Evolutionary conservation across 805 yeast species (phyloP).

Genomic region (Yueomyces sinensis): DNA sequence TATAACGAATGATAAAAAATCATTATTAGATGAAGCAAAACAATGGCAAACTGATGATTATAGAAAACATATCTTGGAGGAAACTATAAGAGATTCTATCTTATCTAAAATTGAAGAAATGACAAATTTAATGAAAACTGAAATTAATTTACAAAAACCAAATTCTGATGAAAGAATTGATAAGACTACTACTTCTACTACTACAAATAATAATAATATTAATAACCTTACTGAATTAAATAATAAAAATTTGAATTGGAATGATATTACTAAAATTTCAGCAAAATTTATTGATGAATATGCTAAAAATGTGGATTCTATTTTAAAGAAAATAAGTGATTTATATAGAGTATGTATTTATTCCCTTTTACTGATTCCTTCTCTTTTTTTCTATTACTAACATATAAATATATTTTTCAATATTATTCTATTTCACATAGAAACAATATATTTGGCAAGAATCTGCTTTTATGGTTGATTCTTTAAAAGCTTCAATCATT

Average conservation of each 20-base stretch:
- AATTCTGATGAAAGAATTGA: too few relatives aligned
- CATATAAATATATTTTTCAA: neutral
- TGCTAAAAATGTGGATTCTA: slow-evolving; percentile 14
- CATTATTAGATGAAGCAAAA: too few relatives aligned
- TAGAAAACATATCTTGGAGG: too few relatives aligned
- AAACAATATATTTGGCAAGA: slow-evolving; percentile 23
- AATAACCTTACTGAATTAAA: neutral
- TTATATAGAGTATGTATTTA: slow-evolving; percentile 11
- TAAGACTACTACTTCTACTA: too few relatives aligned
- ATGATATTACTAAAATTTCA: slow-evolving; percentile 16
- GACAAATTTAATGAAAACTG: neutral
- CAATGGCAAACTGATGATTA: neutral
- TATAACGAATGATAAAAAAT: too few relatives aligned
- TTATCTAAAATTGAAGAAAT: neutral
- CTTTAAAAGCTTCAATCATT: slow-evolving; percentile 17
- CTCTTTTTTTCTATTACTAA: slow-evolving; percentile 1
- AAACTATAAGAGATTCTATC: neutral
- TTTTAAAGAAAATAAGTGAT: slow-evolving; percentile 12
- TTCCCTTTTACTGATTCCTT: neutral
- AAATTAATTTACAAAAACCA: too few relatives aligned
- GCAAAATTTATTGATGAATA: slow-evolving; percentile 20
- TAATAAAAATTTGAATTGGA: slow-evolving; percentile 16
- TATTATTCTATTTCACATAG: too few relatives aligned
- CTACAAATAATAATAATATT: too few relatives aligned
- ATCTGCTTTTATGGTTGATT: slow-evolving; percentile 20